Evolutionary conservation across 805 yeast species (phyloP), one percentile per base, ranked within the genome.

Genomic region (Torulaspora microellipsoides): DNA sequence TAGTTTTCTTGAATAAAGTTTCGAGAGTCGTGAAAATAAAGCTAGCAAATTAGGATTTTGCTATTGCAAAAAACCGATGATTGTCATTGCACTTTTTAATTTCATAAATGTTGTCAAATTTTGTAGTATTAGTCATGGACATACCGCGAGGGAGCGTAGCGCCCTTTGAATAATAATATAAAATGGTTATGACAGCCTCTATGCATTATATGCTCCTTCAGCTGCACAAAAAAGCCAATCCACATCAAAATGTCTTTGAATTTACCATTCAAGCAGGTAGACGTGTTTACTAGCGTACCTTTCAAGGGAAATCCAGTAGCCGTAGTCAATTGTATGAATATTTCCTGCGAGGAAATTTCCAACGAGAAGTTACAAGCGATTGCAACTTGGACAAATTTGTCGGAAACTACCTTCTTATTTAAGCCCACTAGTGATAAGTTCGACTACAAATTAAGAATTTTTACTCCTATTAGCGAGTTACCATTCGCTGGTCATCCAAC

Each of bases 401-500:
- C 83, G 1, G 84, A 79, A 47, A 76, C 83, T 0, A 73, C 80
- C 0, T 78, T 78, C 51, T 62, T 78, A 8, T 56, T 66, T 35
- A 69, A 67, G 23, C 70, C 79, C 6, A 65, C 72, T 0, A 48
- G 47, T 8, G 42, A 55, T 1, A 52, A 54, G 6, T 76, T 75
- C 4, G 75, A 74, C 54, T 79, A 78, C 57, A 64, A 56, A 42
- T 59, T 77, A 5, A 62, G 81, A 27, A 78, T 79, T 3, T 78
- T 77, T 54, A 65, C 75, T 0, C 75, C 79, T 1, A 48, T 32
- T 2, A 32, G 35, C 2, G 83, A 79, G 51, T 54, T 79, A 17
- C 80, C 81, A 7, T 79, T 78, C 64, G 83, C 85, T 1, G 84
- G 85, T 5, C 84, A 79, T 51, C 85, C 84, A 3, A 78, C 81